Conservation (phyloP, 139 green algal species). For the Chlorella sp. region DNA sequence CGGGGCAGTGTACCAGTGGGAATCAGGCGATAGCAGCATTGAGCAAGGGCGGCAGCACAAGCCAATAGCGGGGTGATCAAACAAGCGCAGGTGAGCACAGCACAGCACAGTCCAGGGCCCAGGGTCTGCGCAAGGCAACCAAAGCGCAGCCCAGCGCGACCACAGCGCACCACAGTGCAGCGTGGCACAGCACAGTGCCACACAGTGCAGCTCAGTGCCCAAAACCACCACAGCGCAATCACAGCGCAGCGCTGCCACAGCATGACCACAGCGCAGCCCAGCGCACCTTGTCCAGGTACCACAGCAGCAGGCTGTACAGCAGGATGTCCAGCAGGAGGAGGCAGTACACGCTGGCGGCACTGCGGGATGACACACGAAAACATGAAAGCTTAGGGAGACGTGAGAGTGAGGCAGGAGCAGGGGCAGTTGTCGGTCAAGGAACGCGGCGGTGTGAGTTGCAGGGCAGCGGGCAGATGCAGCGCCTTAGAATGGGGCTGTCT, state of each 20-base stretch:
- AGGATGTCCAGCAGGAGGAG: constrained; percentile 72
- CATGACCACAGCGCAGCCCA: not conserved
- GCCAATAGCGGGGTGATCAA: too few species aligned
- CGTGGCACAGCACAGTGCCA: constrained; percentile 48
- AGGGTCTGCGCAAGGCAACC: not conserved
- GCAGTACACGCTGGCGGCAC: constrained; percentile 56
- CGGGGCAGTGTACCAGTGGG: too few species aligned
- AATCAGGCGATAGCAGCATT: too few species aligned
- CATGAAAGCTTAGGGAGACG: too few species aligned
- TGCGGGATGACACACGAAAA: constrained; percentile 1
- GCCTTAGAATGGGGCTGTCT: not conserved
- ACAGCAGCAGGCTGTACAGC: constrained; percentile 64
- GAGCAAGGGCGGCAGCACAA: too few species aligned
- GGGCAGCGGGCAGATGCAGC: not conserved
- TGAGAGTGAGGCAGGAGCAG: not conserved
- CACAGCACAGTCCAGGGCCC: not conserved
- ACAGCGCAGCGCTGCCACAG: too few species aligned
- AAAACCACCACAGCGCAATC: too few species aligned
- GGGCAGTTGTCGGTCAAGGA: not conserved
- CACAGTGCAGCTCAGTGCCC: not conserved
- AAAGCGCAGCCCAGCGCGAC: not conserved
- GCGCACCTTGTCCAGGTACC: constrained; percentile 76
- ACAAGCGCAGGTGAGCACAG: too few species aligned
- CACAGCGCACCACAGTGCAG: constrained; percentile 21
- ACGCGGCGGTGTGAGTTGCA: not conserved